These are phyloP conservation scores for Triadica sebifera DNA, from an alignment of 345 rosid genomes.

Conservation along the genomic window DNA sequence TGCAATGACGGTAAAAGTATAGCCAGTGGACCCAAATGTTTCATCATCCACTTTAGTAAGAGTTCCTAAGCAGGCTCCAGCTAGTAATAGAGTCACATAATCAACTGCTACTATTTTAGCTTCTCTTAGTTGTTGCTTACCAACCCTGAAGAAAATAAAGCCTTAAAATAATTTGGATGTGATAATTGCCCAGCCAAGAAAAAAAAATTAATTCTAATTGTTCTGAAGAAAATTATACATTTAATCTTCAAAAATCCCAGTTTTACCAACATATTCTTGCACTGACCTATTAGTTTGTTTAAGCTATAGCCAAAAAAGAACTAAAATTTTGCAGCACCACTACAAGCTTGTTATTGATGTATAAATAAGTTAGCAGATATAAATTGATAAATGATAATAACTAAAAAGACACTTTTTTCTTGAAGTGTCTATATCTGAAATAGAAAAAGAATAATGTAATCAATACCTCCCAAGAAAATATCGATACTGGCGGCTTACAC, in stretches of 20 bases:
- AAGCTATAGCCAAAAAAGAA: too few species aligned
- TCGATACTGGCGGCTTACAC: constrained; percentile 59
- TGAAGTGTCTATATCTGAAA: background rate
- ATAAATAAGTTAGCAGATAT: background rate
- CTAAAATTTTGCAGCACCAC: background rate
- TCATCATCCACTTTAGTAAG: constrained; percentile 79
- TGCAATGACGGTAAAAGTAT: constrained; percentile 78
- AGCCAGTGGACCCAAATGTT: constrained; percentile 68
- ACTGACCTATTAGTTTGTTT: background rate
- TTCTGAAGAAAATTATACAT: background rate
- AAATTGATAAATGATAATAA: too few species aligned
- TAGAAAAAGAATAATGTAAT: background rate
- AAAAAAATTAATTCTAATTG: background rate
- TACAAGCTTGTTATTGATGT: background rate
- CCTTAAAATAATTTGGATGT: background rate
- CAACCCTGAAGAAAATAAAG: constrained; percentile 42
- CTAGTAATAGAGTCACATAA: constrained; percentile 64
- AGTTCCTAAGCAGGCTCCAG: constrained; percentile 87
- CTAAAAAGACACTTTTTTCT: background rate
- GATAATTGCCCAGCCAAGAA: background rate
- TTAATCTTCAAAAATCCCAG: background rate
- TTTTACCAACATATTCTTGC: background rate
- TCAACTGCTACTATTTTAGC: constrained; percentile 68
- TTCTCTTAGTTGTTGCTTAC: constrained; percentile 83
- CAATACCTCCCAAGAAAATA: constrained; percentile 74